Conservation (phyloP, 1,284 basidiomycete species). For the Microbotryum lychnidis-dioicae region DNA sequence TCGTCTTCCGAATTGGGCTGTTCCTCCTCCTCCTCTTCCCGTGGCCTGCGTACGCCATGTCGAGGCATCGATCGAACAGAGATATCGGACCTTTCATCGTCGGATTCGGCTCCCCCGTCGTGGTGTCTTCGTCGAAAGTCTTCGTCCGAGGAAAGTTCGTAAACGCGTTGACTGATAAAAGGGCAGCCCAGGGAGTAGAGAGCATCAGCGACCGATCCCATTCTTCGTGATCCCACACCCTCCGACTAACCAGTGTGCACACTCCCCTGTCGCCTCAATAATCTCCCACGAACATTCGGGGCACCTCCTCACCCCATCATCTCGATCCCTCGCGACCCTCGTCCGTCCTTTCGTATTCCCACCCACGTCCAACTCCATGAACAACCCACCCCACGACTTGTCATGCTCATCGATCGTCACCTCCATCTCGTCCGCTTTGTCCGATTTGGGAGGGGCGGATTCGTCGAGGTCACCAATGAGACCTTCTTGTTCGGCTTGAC, state of each 20-base stretch:
- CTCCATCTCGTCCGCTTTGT: background rate
- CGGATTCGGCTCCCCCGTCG: background rate
- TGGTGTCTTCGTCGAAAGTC: background rate
- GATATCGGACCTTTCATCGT: background rate
- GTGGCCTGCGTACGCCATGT: background rate
- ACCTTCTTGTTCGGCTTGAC: constrained; percentile 1
- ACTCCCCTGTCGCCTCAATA: background rate
- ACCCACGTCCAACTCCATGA: background rate
- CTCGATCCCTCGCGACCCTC: background rate
- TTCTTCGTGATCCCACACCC: background rate
- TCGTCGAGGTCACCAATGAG: background rate
- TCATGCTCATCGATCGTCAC: background rate
- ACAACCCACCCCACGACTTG: constrained; percentile 1
- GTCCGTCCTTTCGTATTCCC: background rate
- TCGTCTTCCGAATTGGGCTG: background rate
- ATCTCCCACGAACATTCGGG: background rate
- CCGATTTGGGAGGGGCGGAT: background rate
- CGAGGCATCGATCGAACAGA: background rate
- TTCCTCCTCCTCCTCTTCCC: background rate
- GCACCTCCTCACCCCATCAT: constrained; percentile 1
- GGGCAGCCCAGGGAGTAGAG: too few relatives aligned
- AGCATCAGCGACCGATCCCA: background rate
- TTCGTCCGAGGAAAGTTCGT: background rate
- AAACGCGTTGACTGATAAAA: background rate
- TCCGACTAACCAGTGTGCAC: background rate